A percentile compares a stretch with the other conserved stretches of the same genome.
phyloP scores from a whole-genome alignment of 2,329 filamentous ascomycete species.

The Aaosphaeria arxii region DNA sequence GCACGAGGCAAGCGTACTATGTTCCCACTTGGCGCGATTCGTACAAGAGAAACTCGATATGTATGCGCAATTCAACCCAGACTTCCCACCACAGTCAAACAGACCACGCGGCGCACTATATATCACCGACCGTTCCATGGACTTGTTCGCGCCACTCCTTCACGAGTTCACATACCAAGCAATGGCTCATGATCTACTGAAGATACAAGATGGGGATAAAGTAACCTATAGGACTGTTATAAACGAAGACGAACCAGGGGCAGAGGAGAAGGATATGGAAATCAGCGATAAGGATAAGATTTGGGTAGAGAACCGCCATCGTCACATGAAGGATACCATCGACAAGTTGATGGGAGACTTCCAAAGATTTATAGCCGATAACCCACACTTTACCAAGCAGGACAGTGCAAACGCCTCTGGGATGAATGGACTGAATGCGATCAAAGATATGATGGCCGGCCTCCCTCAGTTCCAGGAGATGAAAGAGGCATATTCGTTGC shows the following conservation, averaged over 20 bases:
- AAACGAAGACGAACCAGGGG: slow-evolving; percentile 68
- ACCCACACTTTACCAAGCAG: slow-evolving; percentile 85
- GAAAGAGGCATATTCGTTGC: slow-evolving; percentile 91
- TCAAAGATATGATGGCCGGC: slow-evolving; percentile 95
- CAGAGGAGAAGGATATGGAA: slow-evolving; percentile 86
- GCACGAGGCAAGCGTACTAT: slow-evolving; percentile 86
- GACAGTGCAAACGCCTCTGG: slow-evolving; percentile 66
- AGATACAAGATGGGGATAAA: slow-evolving; percentile 85
- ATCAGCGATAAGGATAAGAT: slow-evolving; percentile 87
- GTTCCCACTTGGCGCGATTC: slow-evolving; percentile 82
- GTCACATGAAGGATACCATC: slow-evolving; percentile 97
- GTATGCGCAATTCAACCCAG: slow-evolving; percentile 78
- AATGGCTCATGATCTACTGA: slow-evolving; percentile 92
- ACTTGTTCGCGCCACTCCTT: slow-evolving; percentile 79
- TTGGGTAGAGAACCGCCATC: slow-evolving; percentile 91
- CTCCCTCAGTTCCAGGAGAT: slow-evolving; percentile 92
- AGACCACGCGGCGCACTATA: slow-evolving; percentile 79
- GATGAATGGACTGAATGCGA: slow-evolving; percentile 83
- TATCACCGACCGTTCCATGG: slow-evolving; percentile 90
- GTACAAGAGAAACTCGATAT: slow-evolving; percentile 88
- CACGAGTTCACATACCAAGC: slow-evolving; percentile 99
- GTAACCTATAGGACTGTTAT: slow-evolving; percentile 78
- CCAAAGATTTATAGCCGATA: slow-evolving; percentile 83
- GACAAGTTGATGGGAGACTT: slow-evolving; percentile 92
- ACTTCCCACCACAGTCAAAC: slow-evolving; percentile 77